Evolutionary conservation across 306 rosid genomes (phyloP).

Genomic region (Cucurbita ficifolia): DNA sequence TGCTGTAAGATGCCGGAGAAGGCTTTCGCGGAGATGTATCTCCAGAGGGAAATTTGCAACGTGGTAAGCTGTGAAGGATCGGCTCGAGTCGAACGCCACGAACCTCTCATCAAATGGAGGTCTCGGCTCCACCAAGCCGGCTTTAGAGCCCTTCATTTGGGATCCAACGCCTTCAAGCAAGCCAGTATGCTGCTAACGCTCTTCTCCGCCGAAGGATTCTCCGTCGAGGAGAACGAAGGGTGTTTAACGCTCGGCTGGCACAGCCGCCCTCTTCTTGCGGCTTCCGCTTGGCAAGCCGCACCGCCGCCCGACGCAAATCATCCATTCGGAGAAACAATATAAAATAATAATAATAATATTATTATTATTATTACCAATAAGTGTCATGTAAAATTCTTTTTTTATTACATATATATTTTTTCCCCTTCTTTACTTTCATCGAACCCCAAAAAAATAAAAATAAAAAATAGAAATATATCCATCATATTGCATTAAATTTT

Average conservation of each 20-base stretch:
- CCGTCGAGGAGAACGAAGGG: conserved; percentile 71
- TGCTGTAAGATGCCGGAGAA: conserved; percentile 58
- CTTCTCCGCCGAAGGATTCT: conserved; percentile 69
- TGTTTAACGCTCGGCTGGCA: conserved; percentile 88
- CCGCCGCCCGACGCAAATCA: background rate
- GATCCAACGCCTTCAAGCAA: conserved; percentile 78
- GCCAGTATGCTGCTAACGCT: conserved; percentile 71
- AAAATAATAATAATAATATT: background rate
- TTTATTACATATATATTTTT: too few species aligned
- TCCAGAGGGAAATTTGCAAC: conserved; percentile 66
- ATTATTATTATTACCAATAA: background rate
- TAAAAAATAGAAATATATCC: background rate
- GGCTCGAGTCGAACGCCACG: conserved; percentile 72
- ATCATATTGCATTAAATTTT: conserved; percentile 5
- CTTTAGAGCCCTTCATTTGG: conserved; percentile 38
- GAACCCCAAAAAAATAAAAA: background rate
- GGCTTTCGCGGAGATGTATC: conserved; percentile 57
- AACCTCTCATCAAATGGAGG: conserved; percentile 56
- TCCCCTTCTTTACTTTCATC: background rate
- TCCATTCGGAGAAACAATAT: background rate
- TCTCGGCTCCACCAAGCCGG: conserved; percentile 51
- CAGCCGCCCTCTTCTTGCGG: conserved; percentile 68
- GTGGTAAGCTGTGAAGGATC: conserved; percentile 71
- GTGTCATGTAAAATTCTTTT: conserved; percentile 2
- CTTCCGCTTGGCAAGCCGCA: conserved; percentile 72